These are phyloP conservation scores for Cordyceps cicadae DNA, from an alignment of 2,329 filamentous ascomycete species.

Conservation along the genomic window DNA sequence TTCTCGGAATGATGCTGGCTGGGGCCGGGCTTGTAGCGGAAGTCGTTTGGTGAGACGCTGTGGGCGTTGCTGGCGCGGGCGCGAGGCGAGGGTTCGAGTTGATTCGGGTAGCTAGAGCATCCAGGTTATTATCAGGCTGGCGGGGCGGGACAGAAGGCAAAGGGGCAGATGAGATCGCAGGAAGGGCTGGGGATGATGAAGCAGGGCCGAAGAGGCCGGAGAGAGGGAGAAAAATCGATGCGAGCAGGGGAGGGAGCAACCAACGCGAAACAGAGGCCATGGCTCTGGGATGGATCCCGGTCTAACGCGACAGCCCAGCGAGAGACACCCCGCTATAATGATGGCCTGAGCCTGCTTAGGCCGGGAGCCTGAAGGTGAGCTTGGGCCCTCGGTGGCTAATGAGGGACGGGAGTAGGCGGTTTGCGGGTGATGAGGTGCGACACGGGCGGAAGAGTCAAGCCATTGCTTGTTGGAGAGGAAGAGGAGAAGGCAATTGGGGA, in stretches of 20 bases:
- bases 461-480: not conserved
- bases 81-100: conserved; percentile 2
- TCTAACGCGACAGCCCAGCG: conserved; percentile 10
- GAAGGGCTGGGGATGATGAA: not conserved
- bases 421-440: conserved; percentile 2
- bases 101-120: conserved; percentile 7
- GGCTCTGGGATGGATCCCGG: conserved; percentile 10
- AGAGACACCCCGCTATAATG: conserved; percentile 11
- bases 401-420: not conserved
- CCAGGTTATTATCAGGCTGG: not conserved
- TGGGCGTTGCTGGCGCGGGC: not conserved
- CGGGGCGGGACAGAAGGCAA: not conserved
- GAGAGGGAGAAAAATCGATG: conserved; percentile 4
- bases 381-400: conserved; percentile 8
- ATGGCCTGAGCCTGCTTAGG: conserved; percentile 9
- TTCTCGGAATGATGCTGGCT: not conserved
- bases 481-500: conserved; percentile 1
- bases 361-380: conserved; percentile 9
- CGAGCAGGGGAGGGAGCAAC: conserved; percentile 6
- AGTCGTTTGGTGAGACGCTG: conserved; percentile 4
- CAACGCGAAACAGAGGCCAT: conserved; percentile 13
- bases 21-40: conserved; percentile 4
- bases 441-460: not conserved
- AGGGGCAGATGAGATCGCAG: not conserved
- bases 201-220: not conserved